Evolutionary conservation across 129 eudicot species (phyloP), one percentile per base, ranked within the genome.

Genomic region (Chrysanthemum seticuspe): DNA sequence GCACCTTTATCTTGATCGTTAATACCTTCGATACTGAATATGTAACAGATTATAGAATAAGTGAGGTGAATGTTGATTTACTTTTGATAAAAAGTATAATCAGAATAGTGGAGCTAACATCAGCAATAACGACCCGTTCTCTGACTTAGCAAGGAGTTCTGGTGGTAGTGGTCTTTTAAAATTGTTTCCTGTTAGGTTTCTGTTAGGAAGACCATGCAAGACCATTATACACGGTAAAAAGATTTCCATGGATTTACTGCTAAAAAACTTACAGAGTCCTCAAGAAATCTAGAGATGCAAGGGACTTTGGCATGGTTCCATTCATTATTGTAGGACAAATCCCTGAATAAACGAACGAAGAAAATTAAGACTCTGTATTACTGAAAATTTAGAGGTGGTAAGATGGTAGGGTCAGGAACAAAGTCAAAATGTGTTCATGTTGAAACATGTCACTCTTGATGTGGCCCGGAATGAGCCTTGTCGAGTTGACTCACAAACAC

Each of bases 121-220:
- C 40, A 79, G 18, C 47, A 15, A 10, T 14, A 73, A 52, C n/a
- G 23, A 49, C 49, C 79, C 62, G 4, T 79, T 73, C 31, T 59
- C 40, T 58, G 74, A 72, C 54, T 66, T 79, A 6, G 44, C 71
- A 10, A 73, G 44, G 3, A 79, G 79, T 16, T 47, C n/a, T 60
- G 31, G 70, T 56, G 83, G 83, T 66, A 79, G 57, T 73, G 83
- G 56, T 27, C 83, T 77, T 10, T 62, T 79, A 70, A 79, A 67
- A 40, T 73, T 73, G 49, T 79, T 79, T 58, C 79, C 74, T n/a
- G 1, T 58, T 40, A 73, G 48, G 56, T 79, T 66, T 45, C 83
- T 73, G 44, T 12, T 13, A n/a, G 57, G 3, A 67, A 57, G 8
- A 47, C 0, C 2, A 56, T 44, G 27, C 6, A 36, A 36, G 7